Percentiles rank a stretch among this genome's conserved stretches.
Conservation (phyloP, 768 basidiomycete genomes). For the Boletus edulis region DNA sequence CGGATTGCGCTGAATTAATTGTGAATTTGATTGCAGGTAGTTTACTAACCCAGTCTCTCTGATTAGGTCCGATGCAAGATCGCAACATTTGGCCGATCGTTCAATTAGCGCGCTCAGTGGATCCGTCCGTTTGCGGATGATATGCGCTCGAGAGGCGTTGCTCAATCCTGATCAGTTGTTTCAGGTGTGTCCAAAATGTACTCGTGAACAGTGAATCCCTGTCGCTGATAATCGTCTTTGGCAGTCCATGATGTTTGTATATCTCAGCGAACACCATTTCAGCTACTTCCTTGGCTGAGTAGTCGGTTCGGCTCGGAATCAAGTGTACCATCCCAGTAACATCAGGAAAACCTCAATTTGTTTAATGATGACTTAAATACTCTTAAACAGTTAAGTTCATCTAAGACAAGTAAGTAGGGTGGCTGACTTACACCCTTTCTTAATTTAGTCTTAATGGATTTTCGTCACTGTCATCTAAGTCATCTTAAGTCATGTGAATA, state of each 20-base stretch:
- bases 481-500: no score
- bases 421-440: no score
- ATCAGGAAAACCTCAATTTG: no score
- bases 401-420: no score
- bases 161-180: background rate
- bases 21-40: slow-evolving; percentile 21
- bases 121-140: background rate
- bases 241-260: slow-evolving; percentile 28
- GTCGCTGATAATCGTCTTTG: slow-evolving; percentile 20
- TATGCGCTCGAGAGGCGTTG: background rate
- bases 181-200: slow-evolving; percentile 22
- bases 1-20: slow-evolving; percentile 12
- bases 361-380: no score
- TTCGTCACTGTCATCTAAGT: no score
- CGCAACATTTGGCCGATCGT: background rate
- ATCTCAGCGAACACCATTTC: slow-evolving; percentile 35
- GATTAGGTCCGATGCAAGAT: background rate
- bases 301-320: slow-evolving; percentile 17
- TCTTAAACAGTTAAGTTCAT: no score
- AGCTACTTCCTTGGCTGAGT: slow-evolving; percentile 33
- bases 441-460: no score
- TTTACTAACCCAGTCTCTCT: slow-evolving; percentile 14
- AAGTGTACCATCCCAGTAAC: slow-evolving; percentile 26
- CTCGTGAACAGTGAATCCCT: slow-evolving; percentile 25
- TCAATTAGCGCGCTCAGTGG: background rate